Base-by-base conservation (phyloP, 768 basidiomycete genomes). In the Strobilomyces confusus region DNA sequence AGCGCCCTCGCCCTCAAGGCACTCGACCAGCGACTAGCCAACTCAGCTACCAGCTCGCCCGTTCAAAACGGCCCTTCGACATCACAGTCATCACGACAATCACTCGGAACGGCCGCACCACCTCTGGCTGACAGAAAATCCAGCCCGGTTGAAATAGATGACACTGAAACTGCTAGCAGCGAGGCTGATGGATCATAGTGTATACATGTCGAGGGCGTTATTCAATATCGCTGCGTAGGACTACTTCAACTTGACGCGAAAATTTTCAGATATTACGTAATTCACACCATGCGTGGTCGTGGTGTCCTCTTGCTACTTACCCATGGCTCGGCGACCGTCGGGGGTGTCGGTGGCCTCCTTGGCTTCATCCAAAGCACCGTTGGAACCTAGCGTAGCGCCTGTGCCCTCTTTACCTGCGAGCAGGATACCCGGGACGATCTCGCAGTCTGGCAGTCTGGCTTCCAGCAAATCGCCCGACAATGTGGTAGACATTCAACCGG, bases 1-100 rank as follows among this genome's bases (percentile, higher is more conserved):
- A 97, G 95, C 61, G 93, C 95, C 1, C 83, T 99, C 77, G 97
- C 97, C 29, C 75, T 99, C 63, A 97, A 98, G 70, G 97, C 97
- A 4, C 80, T 99, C 33, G 97, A 99, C 62, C 94, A 97, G 63
- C 82, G 94, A 29, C 70, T 98, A 48, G 92, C 95, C 29, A 85
- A 79, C 56, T 78, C 80, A 47, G 58, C 67, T 48, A 53, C 68
- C 32, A 63, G 48, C 47, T 58, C 70, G 2, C 61, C 73, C 40
- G 63, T 51, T 25, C 68, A 69, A 52, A 68, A 64, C 42, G 70
- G 65, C 52, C 56, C 60, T 23, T 58, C 70, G 19, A 58, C 64
- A 32, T 55, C 67, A 20, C 69, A 69, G 44, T 52, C 67, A 11
- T 64, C 69, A 26, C 65, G 48, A 15, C 32, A 66, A 15, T 63